These are phyloP conservation scores for Deuterostichococcus epilithicus DNA, from an alignment of 139 green algal species.

Conservation along the genomic window DNA sequence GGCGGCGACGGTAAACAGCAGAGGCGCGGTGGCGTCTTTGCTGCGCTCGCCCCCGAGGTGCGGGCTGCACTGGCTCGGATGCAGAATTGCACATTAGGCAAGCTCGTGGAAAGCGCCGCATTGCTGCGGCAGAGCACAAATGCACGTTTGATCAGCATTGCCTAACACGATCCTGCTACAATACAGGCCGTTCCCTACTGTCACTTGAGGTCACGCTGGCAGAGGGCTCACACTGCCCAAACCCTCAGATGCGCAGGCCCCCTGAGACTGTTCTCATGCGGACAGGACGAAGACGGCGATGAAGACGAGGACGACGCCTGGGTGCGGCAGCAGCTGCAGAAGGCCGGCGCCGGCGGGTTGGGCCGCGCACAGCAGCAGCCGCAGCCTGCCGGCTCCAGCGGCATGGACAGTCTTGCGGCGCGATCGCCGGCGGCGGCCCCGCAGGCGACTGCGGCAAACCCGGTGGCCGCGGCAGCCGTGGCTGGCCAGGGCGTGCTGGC, in stretches of 20 bases:
- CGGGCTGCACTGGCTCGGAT: background rate
- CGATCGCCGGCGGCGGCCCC: background rate
- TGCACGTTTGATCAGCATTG: background rate
- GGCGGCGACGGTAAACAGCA: constrained; percentile 3
- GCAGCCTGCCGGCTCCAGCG: background rate
- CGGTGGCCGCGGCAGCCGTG: constrained; percentile 12
- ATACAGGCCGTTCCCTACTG: background rate
- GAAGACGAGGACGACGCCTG: constrained; percentile 58
- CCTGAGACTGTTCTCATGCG: too few relatives aligned
- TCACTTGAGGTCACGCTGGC: background rate
- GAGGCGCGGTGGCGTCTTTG: constrained; percentile 11
- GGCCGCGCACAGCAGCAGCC: constrained; percentile 1
- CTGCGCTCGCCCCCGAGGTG: constrained; percentile 2
- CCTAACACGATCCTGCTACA: background rate
- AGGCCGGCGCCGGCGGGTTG: constrained; percentile 36
- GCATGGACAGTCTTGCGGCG: background rate
- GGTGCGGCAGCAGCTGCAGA: constrained; percentile 64
- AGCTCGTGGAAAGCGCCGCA: background rate
- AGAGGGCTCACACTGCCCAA: too few relatives aligned
- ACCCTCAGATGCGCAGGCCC: too few relatives aligned
- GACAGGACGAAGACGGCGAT: constrained; percentile 38
- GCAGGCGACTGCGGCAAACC: background rate
- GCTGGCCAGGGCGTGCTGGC: constrained; percentile 41
- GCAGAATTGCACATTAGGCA: background rate
- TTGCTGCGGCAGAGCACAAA: background rate